Evolutionary conservation across 179 eudicot genomes (phyloP).

Genomic region (Carnegiea gigantea): DNA sequence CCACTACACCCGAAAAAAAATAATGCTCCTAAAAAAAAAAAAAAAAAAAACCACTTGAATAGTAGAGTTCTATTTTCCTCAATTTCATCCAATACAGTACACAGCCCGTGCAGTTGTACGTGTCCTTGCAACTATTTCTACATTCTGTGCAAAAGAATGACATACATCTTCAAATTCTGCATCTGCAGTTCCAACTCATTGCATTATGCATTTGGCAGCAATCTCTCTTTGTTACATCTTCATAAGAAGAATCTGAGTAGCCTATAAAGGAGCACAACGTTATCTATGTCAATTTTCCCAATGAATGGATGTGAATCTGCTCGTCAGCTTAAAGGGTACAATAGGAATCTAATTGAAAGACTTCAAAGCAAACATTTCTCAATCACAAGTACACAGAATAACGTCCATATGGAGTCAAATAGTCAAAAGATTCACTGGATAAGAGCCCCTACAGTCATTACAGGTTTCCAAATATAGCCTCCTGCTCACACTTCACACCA

Average conservation of each 20-base stretch:
- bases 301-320: background rate
- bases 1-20: too few species aligned
- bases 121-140: background rate
- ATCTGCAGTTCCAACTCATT: background rate
- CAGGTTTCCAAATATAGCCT: too few species aligned
- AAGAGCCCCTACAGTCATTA: background rate
- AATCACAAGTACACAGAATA: background rate
- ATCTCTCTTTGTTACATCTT: background rate
- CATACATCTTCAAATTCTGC: background rate
- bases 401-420: background rate
- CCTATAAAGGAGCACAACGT: constrained; percentile 15
- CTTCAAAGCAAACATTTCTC: background rate
- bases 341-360: background rate
- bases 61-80: background rate
- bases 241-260: constrained; percentile 26
- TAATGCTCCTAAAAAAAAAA: too few species aligned
- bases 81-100: background rate
- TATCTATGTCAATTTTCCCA: background rate
- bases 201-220: background rate
- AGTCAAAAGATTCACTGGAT: background rate
- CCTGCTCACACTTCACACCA: too few species aligned
- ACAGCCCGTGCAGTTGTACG: background rate
- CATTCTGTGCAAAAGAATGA: background rate
- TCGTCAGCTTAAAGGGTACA: background rate
- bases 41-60: background rate